These are phyloP conservation scores for Sporothrix inflata DNA, from an alignment of 2,329 filamentous ascomycete genomes.

Conservation along the genomic window DNA sequence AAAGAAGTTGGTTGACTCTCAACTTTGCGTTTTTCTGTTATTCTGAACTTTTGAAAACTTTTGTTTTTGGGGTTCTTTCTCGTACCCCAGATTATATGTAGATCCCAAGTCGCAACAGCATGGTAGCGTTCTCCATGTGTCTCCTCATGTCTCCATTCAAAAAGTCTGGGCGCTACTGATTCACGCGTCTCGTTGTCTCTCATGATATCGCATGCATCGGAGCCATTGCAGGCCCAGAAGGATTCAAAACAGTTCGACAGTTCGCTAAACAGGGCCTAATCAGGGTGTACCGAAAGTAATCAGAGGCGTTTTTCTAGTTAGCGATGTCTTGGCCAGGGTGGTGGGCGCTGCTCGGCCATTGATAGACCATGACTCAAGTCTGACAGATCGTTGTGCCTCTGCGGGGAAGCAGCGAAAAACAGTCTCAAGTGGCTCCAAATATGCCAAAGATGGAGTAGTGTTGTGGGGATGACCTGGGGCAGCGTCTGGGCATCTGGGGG, in stretches of 20 bases:
- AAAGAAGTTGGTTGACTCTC: not conserved
- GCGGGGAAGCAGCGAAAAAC: constrained; percentile 9
- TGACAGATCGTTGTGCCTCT: constrained; percentile 12
- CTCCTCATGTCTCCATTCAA: too few relatives aligned
- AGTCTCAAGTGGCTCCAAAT: not conserved
- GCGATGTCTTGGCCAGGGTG: not conserved
- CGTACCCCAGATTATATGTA: not conserved
- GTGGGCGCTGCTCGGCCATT: not conserved
- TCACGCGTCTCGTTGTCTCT: not conserved
- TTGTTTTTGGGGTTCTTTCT: not conserved
- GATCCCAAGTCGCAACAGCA: not conserved
- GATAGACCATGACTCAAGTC: constrained; percentile 11
- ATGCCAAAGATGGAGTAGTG: not conserved
- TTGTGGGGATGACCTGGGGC: not conserved
- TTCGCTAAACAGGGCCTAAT: not conserved
- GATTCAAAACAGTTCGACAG: constrained; percentile 3
- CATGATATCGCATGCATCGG: constrained; percentile 9
- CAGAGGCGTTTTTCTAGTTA: not conserved
- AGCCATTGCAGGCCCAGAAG: constrained; percentile 12
- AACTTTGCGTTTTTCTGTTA: not conserved
- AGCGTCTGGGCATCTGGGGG: not conserved
- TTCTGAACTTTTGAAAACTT: not conserved
- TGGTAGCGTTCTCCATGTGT: too few relatives aligned
- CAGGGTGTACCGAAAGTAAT: not conserved
- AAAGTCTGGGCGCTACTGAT: too few relatives aligned